Evolutionary conservation across 768 basidiomycete species (phyloP), one percentile per base, ranked within the genome.

Genomic region (Russula abietina): DNA sequence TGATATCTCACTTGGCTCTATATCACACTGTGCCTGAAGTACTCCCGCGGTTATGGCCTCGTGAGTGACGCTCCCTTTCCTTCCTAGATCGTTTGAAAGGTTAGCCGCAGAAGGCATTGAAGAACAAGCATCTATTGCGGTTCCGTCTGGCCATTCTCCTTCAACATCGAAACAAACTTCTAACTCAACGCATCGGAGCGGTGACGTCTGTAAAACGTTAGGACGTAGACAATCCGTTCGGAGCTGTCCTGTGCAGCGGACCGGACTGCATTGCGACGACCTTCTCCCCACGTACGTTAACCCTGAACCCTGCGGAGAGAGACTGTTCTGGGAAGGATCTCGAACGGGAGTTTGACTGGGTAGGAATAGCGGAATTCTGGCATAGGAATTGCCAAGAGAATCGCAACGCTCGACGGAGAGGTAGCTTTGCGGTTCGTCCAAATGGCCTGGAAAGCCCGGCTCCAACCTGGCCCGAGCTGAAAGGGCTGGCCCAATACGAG

Each of bases 261-360:
- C 33, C 45, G 17, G 57, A 4, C 28, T 63, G 36, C 10, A 43
- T 32, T 22, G 41, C 17, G 26, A 48, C 28, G 30, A 30, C 24
- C 11, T 24, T 36, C 19, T 53, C 10, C 28, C 43, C 22, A 54
- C 36, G 11, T 32, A 14, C 6, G 11, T 32, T 12, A 24, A 16
- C 24, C 38, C 12, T 24, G 36, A 26, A 36, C 26, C 26, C 8
- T 24, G 57, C 11, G 43, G 33, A 11, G 61, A 38, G 26, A 38
- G 24, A 19, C 28, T 16, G n/a, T 24, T 26, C 43, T 8, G 61
- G 6, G 51, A 46, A 45, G 22, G 9, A 14, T 48, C 57, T 28
- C 62, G 57, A 39, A 39, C 54, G 36, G 62, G 62, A 1, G 62
- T 63, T 63, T 63, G 51, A 49, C 57, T 54, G 22, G 62, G 62